phyloP scores from a whole-genome alignment of 129 eudicot genomes.

The Flaveria bidentis region DNA sequence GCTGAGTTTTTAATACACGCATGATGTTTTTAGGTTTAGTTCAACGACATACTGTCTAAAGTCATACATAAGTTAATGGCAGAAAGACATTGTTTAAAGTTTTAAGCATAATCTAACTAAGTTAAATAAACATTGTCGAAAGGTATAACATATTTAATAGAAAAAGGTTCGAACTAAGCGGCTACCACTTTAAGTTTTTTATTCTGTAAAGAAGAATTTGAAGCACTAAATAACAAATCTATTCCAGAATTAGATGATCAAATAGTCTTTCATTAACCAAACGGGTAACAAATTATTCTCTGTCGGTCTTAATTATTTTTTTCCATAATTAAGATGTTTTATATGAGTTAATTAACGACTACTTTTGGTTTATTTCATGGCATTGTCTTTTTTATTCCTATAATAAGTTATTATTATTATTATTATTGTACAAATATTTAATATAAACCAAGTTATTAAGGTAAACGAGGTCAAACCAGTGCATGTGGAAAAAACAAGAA shows the following conservation, averaged over 20 bases:
- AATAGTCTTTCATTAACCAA: slow-evolving; percentile 10
- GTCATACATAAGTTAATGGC: background rate
- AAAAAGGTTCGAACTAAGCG: background rate
- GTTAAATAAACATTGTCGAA: background rate
- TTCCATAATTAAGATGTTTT: background rate
- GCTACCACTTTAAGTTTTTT: slow-evolving; percentile 21
- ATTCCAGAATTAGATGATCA: slow-evolving; percentile 28
- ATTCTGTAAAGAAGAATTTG: slow-evolving; percentile 26
- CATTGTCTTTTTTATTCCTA: background rate
- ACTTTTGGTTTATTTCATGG: slow-evolving; percentile 22
- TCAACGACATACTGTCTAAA: background rate
- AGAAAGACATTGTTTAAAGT: slow-evolving; percentile 7
- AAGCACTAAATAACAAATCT: slow-evolving; percentile 15
- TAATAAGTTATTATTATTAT: background rate
- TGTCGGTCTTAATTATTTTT: slow-evolving; percentile 23
- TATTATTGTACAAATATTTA: background rate
- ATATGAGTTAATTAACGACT: slow-evolving; percentile 27
- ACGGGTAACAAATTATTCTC: slow-evolving; percentile 27
- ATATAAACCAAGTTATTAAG: slow-evolving; percentile 15
- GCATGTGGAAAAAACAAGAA: no score
- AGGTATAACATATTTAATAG: slow-evolving; percentile 12
- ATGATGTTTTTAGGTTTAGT: slow-evolving; percentile 4
- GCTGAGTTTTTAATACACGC: background rate
- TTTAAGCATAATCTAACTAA: background rate
- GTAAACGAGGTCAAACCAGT: no score